Evolutionary conservation across 2,329 filamentous ascomycete genomes (phyloP).

Genomic region (Pleomassaria siparia): DNA sequence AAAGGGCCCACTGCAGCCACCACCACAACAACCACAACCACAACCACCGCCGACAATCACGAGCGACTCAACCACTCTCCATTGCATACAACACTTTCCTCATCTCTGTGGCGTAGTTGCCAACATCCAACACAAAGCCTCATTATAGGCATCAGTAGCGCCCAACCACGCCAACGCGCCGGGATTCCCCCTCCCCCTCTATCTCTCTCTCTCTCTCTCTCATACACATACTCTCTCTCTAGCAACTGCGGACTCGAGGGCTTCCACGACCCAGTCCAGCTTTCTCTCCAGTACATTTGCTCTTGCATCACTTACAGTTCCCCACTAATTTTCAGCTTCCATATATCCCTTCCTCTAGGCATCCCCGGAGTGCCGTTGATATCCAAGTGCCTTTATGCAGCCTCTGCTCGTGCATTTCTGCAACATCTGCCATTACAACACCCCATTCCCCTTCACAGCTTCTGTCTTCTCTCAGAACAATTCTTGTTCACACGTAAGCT

Average conservation of each 20-base stretch:
- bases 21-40: slow-evolving; percentile 3
- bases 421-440: slow-evolving; percentile 40
- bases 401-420: slow-evolving; percentile 44
- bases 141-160: slow-evolving; percentile 22
- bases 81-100: slow-evolving; percentile 7
- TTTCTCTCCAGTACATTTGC: slow-evolving; percentile 11
- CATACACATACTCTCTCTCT: slow-evolving; percentile 7
- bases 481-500: slow-evolving; percentile 50
- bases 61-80: no score
- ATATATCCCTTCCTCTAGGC: slow-evolving; percentile 5
- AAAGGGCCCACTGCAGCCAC: slow-evolving; percentile 25
- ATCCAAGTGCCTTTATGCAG: slow-evolving; percentile 30
- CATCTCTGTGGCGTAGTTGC: slow-evolving; percentile 5
- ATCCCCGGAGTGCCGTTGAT: slow-evolving; percentile 6
- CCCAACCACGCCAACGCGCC: slow-evolving; percentile 17
- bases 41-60: slow-evolving; percentile 4
- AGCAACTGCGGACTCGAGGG: slow-evolving; percentile 16
- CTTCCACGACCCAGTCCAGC: slow-evolving; percentile 16
- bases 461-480: slow-evolving; percentile 49
- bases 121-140: slow-evolving; percentile 19
- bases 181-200: no score
- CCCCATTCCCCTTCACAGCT: slow-evolving; percentile 44
- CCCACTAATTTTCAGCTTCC: slow-evolving; percentile 23
- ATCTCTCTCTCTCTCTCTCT: no score
- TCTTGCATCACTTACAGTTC: slow-evolving; percentile 18